Conservation (phyloP, 176 grass and related monocot species). For the Raddia guianensis region DNA sequence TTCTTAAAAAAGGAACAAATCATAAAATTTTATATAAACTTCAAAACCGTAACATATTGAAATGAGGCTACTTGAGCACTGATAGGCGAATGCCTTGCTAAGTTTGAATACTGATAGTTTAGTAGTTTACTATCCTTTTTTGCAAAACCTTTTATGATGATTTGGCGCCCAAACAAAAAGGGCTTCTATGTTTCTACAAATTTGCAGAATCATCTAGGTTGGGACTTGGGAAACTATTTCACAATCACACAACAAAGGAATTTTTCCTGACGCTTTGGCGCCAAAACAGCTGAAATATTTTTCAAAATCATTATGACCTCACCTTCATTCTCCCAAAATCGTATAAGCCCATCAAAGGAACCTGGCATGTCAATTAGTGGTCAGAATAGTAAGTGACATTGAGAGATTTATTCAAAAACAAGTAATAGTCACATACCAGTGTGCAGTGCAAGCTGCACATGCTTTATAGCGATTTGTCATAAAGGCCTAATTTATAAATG, state of each 20-base stretch:
- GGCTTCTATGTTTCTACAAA: background rate
- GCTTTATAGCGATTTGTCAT: background rate
- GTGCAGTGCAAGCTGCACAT: background rate
- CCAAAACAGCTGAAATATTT: background rate
- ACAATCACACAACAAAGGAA: background rate
- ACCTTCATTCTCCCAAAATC: constrained; percentile 99
- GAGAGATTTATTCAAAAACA: constrained; percentile 29
- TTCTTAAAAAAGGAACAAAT: background rate
- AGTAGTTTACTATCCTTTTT: too few species aligned
- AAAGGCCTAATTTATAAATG: constrained; percentile 20
- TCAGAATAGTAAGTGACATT: constrained; percentile 30
- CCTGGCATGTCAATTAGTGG: constrained; percentile 56
- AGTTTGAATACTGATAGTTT: too few species aligned
- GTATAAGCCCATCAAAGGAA: constrained; percentile 91
- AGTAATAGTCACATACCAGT: constrained; percentile 64
- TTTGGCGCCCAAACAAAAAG: background rate
- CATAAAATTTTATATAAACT: constrained; percentile 7
- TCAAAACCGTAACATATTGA: constrained; percentile 35
- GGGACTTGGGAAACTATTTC: too few species aligned
- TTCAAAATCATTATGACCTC: constrained; percentile 26
- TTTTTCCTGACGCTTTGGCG: background rate
- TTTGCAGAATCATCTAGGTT: background rate
- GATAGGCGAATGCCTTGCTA: too few species aligned
- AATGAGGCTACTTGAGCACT: constrained; percentile 1
- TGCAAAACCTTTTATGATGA: background rate